Base-by-base conservation (phyloP, 495 filamentous ascomycete species). In the Schizothecium vesticola region DNA sequence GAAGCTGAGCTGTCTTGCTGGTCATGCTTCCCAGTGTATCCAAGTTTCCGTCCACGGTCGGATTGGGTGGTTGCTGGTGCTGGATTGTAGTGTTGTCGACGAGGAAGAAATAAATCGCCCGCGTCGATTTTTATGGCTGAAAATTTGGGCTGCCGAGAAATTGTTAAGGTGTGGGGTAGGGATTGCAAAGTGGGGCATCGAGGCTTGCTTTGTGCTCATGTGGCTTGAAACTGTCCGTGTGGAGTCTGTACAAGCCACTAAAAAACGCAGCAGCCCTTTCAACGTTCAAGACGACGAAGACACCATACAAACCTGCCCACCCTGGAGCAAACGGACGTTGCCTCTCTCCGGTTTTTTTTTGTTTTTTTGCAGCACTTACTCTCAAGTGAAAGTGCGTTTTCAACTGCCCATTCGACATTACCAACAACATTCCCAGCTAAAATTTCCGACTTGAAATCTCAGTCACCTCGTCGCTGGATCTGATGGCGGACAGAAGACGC, bases 401-500 rank as follows among this genome's bases (percentile, higher is more conserved):
- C 13, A 3, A 43, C 33, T 12, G 33, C 16, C 6, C 5, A 19
- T 0, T 43, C 33, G 5, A 0, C 43, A 51, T n/a, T 8, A 1
- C 5, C 6, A 43, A 0, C 3, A 43, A n/a, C 8, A 16, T 33
- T 10, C 13, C 16, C 16, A 19, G 43, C 43, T 9, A 19, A 19
- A 7, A 51, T 16, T n/a, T n/a, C 1, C 43, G 2, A n/a, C 43
- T 51, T 51, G 43, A n/a, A 51, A 51, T 62, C 67, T 58, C 59
- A 51, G 55, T 22, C 63, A 61, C 43, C 36, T 43, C 28, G 64
- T 31, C 28, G 58, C 5, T 51, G 6, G 6, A 51, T 51, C 43
- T 51, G 25, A 94, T 94, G 91, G 83, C 89, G 65, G 95, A 99
- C 77, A 86, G 95, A 78, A 89, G 94, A 80, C 88, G 95, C 69